Evolutionary conservation across 805 yeast genomes (phyloP), one percentile per base, ranked within the genome.

Genomic region (Starmerella geochares): DNA sequence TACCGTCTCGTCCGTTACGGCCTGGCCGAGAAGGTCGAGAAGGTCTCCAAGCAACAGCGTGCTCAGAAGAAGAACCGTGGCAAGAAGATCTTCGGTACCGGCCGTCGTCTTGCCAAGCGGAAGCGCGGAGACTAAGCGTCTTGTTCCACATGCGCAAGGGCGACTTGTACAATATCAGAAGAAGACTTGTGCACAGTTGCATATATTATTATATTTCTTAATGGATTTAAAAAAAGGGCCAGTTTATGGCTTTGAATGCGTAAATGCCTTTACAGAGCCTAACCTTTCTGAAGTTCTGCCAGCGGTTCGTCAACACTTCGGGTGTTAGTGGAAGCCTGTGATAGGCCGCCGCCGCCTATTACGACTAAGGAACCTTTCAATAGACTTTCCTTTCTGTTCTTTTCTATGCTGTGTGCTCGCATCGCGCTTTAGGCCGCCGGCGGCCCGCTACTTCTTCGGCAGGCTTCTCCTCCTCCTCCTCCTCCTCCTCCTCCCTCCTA

Each of bases 1-100:
- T 92, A 92, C 94, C 88, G 99, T 79, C 86, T 86, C 71, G 95
- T 92, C 67, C 88, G 99, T 84, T 84, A 86, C 80, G 97, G 97
- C 70, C 80, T 88, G 71, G 96, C 95, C 71, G 78, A 77, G 66
- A 87, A 86, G 82, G 88, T 83, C 69, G 96, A 90, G 76, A 87
- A 86, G 80, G 79, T 95, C 67, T 86, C 96, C 67, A 88, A 97
- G 87, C 96, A 88, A 80, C 98, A 92, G 81, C 86, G 98, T 82
- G 92, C 92, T 78, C 97, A 90, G 81, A 86, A 84, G 87, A 90
- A 92, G 88, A 92, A 92, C 95, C 87, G 96, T 57, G 95, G 84
- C 71, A 82, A 83, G 87, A 92, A 92, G 85, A 74, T 86, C 83
- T 87, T 90, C 70, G 99, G 99, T 83, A 92, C 98, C 68, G 94